Conservation (phyloP, 1,284 basidiomycete species). For the Melampsora abietis-canadensis region DNA sequence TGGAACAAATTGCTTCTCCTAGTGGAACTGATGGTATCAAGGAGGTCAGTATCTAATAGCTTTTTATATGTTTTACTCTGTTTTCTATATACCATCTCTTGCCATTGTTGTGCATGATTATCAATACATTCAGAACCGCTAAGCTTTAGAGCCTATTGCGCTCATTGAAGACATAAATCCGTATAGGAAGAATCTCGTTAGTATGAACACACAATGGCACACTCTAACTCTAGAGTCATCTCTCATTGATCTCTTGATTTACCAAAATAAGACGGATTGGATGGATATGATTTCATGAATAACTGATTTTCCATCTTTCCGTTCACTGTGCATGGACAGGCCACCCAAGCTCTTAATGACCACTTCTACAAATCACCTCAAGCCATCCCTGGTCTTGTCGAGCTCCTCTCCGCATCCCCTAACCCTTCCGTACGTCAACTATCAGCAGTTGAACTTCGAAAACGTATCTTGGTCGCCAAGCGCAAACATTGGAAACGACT, state of each 20-base stretch:
- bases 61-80: background rate
- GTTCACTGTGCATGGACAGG: constrained; percentile 58
- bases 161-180: constrained; percentile 42
- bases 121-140: constrained; percentile 43
- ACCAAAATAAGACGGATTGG: background rate
- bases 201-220: constrained; percentile 29
- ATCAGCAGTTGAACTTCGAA: constrained; percentile 94
- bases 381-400: constrained; percentile 87
- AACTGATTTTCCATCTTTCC: constrained; percentile 29
- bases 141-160: constrained; percentile 31
- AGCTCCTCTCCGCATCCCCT: constrained; percentile 78
- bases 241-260: background rate
- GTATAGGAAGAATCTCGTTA: constrained; percentile 43
- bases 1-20: constrained; percentile 38
- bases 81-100: background rate
- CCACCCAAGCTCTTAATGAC: constrained; percentile 83
- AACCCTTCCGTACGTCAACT: constrained; percentile 78
- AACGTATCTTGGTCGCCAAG: constrained; percentile 77
- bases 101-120: constrained; percentile 37
- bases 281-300: background rate
- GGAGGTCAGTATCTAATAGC: constrained; percentile 6
- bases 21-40: constrained; percentile 39
- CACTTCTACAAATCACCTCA: constrained; percentile 85
- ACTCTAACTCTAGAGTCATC: background rate
- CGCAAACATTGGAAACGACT: constrained; percentile 80